Conservation (phyloP, 768 basidiomycete species). For the Stropharia rugosoannulata region DNA sequence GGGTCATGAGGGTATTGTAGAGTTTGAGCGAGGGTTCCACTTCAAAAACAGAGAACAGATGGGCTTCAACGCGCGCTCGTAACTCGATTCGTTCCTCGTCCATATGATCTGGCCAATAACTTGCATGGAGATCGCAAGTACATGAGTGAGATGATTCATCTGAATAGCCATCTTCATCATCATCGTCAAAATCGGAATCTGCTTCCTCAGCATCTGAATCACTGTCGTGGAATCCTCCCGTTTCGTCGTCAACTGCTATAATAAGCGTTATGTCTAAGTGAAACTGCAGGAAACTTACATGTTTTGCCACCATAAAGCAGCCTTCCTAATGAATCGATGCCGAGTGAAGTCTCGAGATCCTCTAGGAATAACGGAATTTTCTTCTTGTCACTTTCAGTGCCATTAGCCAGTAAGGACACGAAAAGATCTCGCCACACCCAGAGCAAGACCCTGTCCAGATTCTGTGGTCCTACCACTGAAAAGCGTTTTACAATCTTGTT, state of each 20-base stretch:
- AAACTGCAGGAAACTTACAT: constrained; percentile 32
- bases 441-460: constrained; percentile 38
- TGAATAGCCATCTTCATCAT: constrained; percentile 30
- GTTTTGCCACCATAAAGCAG: constrained; percentile 56
- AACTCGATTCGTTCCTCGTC: constrained; percentile 39
- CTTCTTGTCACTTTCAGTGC: constrained; percentile 25
- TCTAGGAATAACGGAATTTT: constrained; percentile 51
- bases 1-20: constrained; percentile 39
- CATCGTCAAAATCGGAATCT: constrained; percentile 22
- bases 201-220: constrained; percentile 34
- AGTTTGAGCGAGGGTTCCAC: constrained; percentile 46
- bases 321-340: constrained; percentile 50
- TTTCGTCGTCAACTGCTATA: constrained; percentile 23
- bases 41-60: constrained; percentile 48
- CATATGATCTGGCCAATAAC: constrained; percentile 51
- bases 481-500: constrained; percentile 50
- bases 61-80: constrained; percentile 42
- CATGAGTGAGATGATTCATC: constrained; percentile 24
- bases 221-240: constrained; percentile 24
- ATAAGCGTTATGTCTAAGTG: background rate
- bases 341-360: constrained; percentile 53
- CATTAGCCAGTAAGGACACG: constrained; percentile 48
- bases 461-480: constrained; percentile 43
- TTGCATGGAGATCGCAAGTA: constrained; percentile 35
- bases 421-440: constrained; percentile 77